phyloP scores from a whole-genome alignment of 176 grass and related monocot genomes.

The Triticum turgidum region DNA sequence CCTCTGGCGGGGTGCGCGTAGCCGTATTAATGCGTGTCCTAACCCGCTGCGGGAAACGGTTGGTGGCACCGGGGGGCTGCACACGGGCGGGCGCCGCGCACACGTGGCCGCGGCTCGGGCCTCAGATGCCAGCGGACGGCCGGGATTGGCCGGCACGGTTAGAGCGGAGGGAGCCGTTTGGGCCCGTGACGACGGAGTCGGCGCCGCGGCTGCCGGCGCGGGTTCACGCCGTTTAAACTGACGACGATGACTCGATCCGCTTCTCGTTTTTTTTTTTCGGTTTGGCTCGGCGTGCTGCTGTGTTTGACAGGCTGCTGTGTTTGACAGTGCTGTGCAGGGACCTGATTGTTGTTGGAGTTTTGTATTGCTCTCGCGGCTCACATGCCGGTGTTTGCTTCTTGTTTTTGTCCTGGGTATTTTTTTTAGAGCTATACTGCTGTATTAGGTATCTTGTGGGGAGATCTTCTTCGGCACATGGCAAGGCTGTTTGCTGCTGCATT shows the following conservation, averaged over 20 bases:
- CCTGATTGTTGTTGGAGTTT: background rate
- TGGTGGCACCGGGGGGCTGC: background rate
- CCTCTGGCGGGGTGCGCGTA: slow-evolving; percentile 25
- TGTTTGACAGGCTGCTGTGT: too few relatives aligned
- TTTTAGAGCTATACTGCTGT: background rate
- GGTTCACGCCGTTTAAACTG: background rate
- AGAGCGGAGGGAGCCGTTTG: background rate
- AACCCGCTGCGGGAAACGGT: background rate
- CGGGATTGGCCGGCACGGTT: background rate
- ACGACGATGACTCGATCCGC: background rate
- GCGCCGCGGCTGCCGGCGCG: too few relatives aligned
- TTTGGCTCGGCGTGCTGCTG: too few relatives aligned
- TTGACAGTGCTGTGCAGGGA: too few relatives aligned
- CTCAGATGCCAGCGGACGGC: background rate
- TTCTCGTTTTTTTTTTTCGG: too few relatives aligned
- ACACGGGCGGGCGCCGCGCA: background rate
- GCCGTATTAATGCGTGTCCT: background rate
- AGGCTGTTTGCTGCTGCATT: too few relatives aligned
- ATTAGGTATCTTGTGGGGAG: background rate
- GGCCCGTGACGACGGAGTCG: background rate
- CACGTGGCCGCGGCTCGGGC: too few relatives aligned
- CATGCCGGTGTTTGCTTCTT: background rate
- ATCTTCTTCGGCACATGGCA: background rate
- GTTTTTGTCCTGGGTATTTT: background rate
- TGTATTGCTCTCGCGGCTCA: background rate